Evolutionary conservation across 345 rosid genomes (phyloP).

Genomic region (Boechera retrofracta): DNA sequence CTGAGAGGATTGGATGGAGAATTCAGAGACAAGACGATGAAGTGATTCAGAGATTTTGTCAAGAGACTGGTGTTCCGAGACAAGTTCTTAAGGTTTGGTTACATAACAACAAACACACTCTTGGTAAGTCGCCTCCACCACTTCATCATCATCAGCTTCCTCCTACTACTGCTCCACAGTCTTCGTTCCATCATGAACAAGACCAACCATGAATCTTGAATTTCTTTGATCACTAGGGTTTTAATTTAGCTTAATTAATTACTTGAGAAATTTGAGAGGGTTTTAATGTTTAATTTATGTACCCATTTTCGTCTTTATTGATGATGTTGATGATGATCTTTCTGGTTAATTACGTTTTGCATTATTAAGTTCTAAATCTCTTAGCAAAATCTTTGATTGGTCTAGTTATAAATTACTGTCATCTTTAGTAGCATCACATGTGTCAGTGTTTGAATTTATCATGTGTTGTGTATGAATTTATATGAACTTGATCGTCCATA

Average conservation of each 20-base stretch:
- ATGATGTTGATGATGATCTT: slow-evolving; percentile 27
- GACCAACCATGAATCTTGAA: slow-evolving; percentile 56
- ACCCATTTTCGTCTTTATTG: slow-evolving; percentile 32
- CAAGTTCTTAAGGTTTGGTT: slow-evolving; percentile 92
- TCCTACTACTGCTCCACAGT: slow-evolving; percentile 20
- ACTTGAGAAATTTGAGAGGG: slow-evolving; percentile 23
- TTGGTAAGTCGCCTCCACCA: slow-evolving; percentile 61
- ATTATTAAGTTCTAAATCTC: background rate
- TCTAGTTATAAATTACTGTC: background rate
- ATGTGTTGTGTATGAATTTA: slow-evolving; percentile 17
- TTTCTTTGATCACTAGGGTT: slow-evolving; percentile 38
- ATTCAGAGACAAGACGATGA: slow-evolving; percentile 82
- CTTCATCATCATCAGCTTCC: slow-evolving; percentile 24
- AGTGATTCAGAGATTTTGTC: slow-evolving; percentile 67
- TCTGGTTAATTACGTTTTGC: slow-evolving; percentile 29
- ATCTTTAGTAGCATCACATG: slow-evolving; percentile 28
- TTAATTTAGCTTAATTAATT: slow-evolving; percentile 36
- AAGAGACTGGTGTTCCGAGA: slow-evolving; percentile 63
- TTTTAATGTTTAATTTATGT: slow-evolving; percentile 42
- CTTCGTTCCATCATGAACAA: slow-evolving; percentile 43
- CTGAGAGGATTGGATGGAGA: slow-evolving; percentile 82
- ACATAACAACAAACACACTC: slow-evolving; percentile 86
- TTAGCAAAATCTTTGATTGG: background rate
- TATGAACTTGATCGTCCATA: slow-evolving; percentile 20
- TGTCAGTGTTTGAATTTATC: slow-evolving; percentile 24